Percentiles rank a stretch among this genome's conserved stretches.
Conservation (phyloP, 768 basidiomycete species). For the Botryobasidium botryosum region DNA sequence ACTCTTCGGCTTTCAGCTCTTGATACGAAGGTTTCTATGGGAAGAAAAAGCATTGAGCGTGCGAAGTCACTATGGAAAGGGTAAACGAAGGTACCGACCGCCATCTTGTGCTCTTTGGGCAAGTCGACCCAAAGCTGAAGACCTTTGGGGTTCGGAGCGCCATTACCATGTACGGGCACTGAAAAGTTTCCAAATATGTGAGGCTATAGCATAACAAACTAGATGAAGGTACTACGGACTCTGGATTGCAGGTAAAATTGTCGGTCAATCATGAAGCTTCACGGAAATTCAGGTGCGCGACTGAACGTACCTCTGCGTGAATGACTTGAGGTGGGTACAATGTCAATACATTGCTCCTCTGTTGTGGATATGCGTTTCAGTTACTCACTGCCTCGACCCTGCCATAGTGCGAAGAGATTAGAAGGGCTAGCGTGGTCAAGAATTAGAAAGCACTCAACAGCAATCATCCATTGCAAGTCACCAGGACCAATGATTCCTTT, state of each 20-base stretch:
- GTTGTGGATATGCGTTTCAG: no score
- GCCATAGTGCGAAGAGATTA: not conserved
- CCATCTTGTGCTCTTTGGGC: constrained; percentile 52
- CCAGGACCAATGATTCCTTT: constrained; percentile 31
- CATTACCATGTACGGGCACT: constrained; percentile 68
- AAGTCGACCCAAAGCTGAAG: constrained; percentile 59
- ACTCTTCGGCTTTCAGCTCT: constrained; percentile 53
- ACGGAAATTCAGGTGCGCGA: not conserved
- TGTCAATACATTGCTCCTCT: no score
- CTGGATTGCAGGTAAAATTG: not conserved
- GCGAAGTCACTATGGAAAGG: no score
- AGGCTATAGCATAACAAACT: not conserved
- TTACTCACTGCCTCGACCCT: constrained; percentile 39
- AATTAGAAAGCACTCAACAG: constrained; percentile 11
- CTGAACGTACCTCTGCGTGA: constrained; percentile 35
- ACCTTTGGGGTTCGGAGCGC: constrained; percentile 56
- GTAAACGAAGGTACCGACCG: constrained; percentile 29
- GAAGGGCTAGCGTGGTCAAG: no score
- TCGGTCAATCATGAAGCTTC: not conserved
- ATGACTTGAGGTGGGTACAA: constrained; percentile 26
- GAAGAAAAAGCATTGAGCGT: no score
- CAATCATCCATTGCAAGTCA: constrained; percentile 86
- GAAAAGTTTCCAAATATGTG: constrained; percentile 11
- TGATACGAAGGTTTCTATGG: constrained; percentile 63
- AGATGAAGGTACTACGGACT: not conserved